phyloP scores from a whole-genome alignment of 202 grass and related monocot species.

The Dendrocalamus latiflorus region DNA sequence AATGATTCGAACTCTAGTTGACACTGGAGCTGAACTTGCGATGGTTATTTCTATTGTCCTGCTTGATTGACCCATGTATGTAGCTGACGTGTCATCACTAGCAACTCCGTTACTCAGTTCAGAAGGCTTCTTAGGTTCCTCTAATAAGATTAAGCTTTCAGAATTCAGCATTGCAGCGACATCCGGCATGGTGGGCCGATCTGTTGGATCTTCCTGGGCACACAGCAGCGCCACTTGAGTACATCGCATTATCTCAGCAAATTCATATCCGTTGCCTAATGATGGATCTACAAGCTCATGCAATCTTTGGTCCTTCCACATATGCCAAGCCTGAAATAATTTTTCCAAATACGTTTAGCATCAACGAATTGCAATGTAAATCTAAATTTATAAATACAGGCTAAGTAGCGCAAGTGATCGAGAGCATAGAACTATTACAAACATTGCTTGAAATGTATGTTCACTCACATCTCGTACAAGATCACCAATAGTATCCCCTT shows the following conservation, averaged over 20 bases:
- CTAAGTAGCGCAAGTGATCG: not conserved
- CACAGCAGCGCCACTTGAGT: slow-evolving; percentile 18
- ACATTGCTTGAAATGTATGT: not conserved
- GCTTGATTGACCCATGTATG: too few relatives aligned
- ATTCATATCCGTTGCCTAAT: not conserved
- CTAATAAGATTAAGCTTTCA: not conserved
- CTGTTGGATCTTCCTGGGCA: not conserved
- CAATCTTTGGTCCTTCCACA: not conserved
- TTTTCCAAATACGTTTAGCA: not conserved
- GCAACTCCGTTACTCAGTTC: too few relatives aligned
- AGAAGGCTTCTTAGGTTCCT: not conserved
- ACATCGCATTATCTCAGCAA: not conserved
- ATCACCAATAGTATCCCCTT: slow-evolving; percentile 13
- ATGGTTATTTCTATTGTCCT: too few relatives aligned
- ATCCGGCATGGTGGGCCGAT: slow-evolving; percentile 26
- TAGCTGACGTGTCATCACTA: too few relatives aligned
- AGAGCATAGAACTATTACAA: not conserved
- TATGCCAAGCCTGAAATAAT: not conserved
- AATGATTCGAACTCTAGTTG: too few relatives aligned
- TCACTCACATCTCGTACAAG: slow-evolving; percentile 21
- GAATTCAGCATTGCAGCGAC: not conserved
- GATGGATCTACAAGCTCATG: slow-evolving; percentile 7
- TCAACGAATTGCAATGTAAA: not conserved
- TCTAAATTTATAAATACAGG: not conserved
- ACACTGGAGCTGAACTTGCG: too few relatives aligned